These are phyloP conservation scores for Penicillium thymicola DNA, from an alignment of 2,329 filamentous ascomycete genomes.

Conservation along the genomic window DNA sequence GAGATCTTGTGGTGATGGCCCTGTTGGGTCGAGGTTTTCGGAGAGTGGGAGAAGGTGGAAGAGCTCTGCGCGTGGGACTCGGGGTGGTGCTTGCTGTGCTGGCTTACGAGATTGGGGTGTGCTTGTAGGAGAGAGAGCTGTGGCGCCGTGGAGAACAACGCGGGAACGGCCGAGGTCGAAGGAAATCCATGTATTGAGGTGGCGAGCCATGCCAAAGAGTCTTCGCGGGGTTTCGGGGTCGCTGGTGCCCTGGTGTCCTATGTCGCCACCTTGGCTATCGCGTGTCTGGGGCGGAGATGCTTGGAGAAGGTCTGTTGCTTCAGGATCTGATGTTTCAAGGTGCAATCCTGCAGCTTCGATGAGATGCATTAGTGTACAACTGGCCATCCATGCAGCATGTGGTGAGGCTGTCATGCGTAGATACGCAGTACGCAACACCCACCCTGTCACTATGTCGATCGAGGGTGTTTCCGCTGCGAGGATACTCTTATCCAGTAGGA, in stretches of 20 bases:
- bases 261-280: neutral
- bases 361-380: slow-evolving; percentile 57
- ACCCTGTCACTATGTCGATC: slow-evolving; percentile 38
- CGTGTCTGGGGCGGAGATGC: slow-evolving; percentile 1
- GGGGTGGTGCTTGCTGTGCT: slow-evolving; percentile 30
- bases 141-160: slow-evolving; percentile 49
- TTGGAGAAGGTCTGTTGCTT: slow-evolving; percentile 4
- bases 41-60: slow-evolving; percentile 54
- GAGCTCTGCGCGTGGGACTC: slow-evolving; percentile 38
- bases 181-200: slow-evolving; percentile 59
- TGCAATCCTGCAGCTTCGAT: slow-evolving; percentile 51
- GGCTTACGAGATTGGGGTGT: neutral
- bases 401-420: slow-evolving; percentile 54
- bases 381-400: slow-evolving; percentile 55
- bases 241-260: slow-evolving; percentile 4
- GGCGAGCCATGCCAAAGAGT: slow-evolving; percentile 52
- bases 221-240: slow-evolving; percentile 42
- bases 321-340: slow-evolving; percentile 23
- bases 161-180: slow-evolving; percentile 57
- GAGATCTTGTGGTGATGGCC: slow-evolving; percentile 37
- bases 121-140: slow-evolving; percentile 36
- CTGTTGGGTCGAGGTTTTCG: slow-evolving; percentile 53
- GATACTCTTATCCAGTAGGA: slow-evolving; percentile 45
- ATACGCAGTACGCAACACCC: slow-evolving; percentile 55
- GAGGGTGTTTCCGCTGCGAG: slow-evolving; percentile 26